Percentiles rank a stretch among this genome's conserved stretches.
Evolutionary conservation across 345 rosid genomes (phyloP).

Genomic region (Noccaea caerulescens): DNA sequence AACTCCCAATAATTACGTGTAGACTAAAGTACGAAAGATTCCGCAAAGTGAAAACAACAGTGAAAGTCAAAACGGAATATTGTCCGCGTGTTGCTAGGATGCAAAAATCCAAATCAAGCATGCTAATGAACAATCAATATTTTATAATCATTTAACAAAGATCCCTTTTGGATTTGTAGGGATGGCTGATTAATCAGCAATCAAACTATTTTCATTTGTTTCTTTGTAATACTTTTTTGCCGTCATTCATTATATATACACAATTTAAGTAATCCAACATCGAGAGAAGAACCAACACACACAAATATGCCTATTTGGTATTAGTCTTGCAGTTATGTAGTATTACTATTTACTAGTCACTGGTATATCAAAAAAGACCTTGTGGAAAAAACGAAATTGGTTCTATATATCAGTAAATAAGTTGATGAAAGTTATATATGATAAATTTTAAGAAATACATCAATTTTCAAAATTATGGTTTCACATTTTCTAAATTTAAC

Average conservation of each 20-base stretch:
- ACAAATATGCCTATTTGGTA: no score
- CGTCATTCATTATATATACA: not conserved
- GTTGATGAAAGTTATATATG: constrained; percentile 5
- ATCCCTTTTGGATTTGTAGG: constrained; percentile 34
- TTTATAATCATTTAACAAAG: constrained; percentile 34
- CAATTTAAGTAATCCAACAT: not conserved
- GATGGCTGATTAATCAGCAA: constrained; percentile 17
- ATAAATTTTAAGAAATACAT: no score
- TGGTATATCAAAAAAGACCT: not conserved
- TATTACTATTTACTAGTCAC: not conserved
- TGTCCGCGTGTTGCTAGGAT: constrained; percentile 26
- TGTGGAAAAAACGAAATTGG: no score
- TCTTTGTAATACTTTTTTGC: constrained; percentile 6
- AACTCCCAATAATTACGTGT: constrained; percentile 14
- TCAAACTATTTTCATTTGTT: constrained; percentile 1
- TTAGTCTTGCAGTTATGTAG: not conserved
- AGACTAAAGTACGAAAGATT: constrained; percentile 25
- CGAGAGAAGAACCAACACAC: no score
- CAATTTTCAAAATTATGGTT: no score
- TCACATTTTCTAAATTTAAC: no score
- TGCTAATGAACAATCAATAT: constrained; percentile 43
- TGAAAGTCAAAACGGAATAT: constrained; percentile 31
- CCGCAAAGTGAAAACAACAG: constrained; percentile 35
- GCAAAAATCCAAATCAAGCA: constrained; percentile 33
- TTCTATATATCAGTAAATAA: not conserved